Base-by-base conservation (phyloP, 495 filamentous ascomycete species). In the Xylaria palmicola region DNA sequence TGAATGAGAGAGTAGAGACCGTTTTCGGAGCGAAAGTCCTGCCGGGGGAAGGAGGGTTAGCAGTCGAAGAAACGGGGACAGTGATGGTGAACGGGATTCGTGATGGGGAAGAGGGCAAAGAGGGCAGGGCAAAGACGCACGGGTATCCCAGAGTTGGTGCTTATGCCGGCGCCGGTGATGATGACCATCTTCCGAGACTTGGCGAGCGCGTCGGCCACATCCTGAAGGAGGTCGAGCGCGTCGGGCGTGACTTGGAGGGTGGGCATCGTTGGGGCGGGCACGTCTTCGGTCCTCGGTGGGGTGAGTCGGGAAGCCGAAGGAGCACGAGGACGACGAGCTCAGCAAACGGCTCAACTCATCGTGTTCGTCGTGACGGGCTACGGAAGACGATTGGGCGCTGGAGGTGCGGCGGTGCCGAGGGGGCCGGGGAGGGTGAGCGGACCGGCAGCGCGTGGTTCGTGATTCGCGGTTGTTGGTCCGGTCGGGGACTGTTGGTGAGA, bases 1-100 rank as follows among this genome's bases (percentile, higher is more conserved):
- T 89, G 85, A 29, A 90, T 88, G 20, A 88, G 73, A 2, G 85
- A 85, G 66, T 90, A 90, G 4, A 90, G 80, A 0, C 87, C 87
- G 68, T 88, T 81, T 65, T 87, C 81, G 12, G 87, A 89, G 30
- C 87, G 85, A 60, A 90, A 90, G 65, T 90, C 87, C 86, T 89
- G n/a, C n/a, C n/a, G n/a, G n/a, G 59, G 26, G 19, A n/a, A 29
- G 19, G 62, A 78, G 62, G 79, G 66, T 66, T 36, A 51, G 15
- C 27, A 36, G 17, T 5, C 15, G 27, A 4, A 50, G 26, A 19
- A 9, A 1, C n/a, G 29, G 2, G 1, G n/a, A 24, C 40, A 19
- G 26, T 17, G 54, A 47, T 49, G 53, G 51, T 22, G 37, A 17
- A 9, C 17, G 13, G 20, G 17, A 19, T 6, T 1, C 17, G 15